Evolutionary conservation across 768 basidiomycete species (phyloP).

Genomic region (Psilocybe sp.): DNA sequence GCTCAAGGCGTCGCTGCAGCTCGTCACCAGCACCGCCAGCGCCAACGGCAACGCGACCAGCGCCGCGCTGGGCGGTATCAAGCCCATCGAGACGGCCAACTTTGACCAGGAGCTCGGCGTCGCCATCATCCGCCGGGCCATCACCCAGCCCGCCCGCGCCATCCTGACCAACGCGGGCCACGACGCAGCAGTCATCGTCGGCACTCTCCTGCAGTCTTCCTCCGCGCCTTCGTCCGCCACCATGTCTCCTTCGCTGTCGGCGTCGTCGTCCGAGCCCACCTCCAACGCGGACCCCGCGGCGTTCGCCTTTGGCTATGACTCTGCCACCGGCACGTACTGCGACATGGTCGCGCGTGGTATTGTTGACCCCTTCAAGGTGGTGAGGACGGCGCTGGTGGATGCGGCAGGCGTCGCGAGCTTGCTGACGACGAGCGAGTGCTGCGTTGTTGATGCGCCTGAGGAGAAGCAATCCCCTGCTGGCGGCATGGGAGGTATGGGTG

Average conservation of each 20-base stretch:
- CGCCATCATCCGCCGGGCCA: slow-evolving; percentile 83
- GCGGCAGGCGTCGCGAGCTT: slow-evolving; percentile 91
- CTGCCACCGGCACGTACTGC: slow-evolving; percentile 86
- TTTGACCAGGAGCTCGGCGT: slow-evolving; percentile 98
- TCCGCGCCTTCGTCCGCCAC: slow-evolving; percentile 22
- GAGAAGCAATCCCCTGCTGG: slow-evolving; percentile 54
- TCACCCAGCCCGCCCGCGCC: slow-evolving; percentile 79
- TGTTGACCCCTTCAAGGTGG: slow-evolving; percentile 95
- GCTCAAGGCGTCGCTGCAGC: slow-evolving; percentile 77
- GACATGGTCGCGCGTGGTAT: slow-evolving; percentile 96
- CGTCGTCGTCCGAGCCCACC: slow-evolving; percentile 80
- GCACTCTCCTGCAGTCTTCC: slow-evolving; percentile 72
- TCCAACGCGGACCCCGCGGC: slow-evolving; percentile 46
- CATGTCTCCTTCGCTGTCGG: slow-evolving; percentile 16
- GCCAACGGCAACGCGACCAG: slow-evolving; percentile 43
- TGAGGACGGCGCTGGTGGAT: slow-evolving; percentile 88
- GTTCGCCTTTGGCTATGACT: slow-evolving; percentile 88
- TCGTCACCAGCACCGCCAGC: slow-evolving; percentile 53
- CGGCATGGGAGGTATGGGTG: slow-evolving; percentile 42
- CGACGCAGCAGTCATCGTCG: slow-evolving; percentile 91
- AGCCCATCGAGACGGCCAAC: slow-evolving; percentile 77
- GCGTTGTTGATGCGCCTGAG: slow-evolving; percentile 90
- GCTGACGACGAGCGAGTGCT: slow-evolving; percentile 90
- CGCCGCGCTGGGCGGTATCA: slow-evolving; percentile 53
- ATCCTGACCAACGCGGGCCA: slow-evolving; percentile 95